Percentiles rank a stretch among this genome's conserved stretches.
Evolutionary conservation across 768 basidiomycete species (phyloP).

Genomic region (Boletus reticulatus): DNA sequence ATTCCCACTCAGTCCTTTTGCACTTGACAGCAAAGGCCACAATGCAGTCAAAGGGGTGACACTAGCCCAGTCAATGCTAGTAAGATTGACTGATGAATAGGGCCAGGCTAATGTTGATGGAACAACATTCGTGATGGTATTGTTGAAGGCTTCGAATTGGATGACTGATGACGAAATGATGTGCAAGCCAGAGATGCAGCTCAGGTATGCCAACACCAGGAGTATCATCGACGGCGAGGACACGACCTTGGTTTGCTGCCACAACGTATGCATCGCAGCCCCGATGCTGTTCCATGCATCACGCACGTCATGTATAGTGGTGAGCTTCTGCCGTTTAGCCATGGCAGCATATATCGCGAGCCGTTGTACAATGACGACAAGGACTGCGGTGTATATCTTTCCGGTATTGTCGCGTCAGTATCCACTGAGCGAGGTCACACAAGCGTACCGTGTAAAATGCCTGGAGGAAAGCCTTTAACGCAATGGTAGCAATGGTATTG

Average conservation of each 20-base stretch:
- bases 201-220: slow-evolving; percentile 13
- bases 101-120: slow-evolving; percentile 3
- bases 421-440: too few species aligned
- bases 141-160: slow-evolving; percentile 16
- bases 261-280: slow-evolving; percentile 12
- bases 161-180: slow-evolving; percentile 23
- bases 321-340: slow-evolving; percentile 10
- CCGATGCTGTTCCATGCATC: slow-evolving; percentile 26
- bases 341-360: slow-evolving; percentile 10
- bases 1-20: slow-evolving; percentile 8
- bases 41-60: background rate
- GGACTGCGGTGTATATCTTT: slow-evolving; percentile 17
- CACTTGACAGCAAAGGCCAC: background rate
- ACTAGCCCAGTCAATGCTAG: background rate
- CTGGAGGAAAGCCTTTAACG: background rate
- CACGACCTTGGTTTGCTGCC: slow-evolving; percentile 17
- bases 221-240: slow-evolving; percentile 8
- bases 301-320: slow-evolving; percentile 16
- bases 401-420: background rate
- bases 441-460: background rate
- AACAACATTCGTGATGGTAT: background rate
- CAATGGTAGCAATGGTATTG: background rate
- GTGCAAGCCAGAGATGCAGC: slow-evolving; percentile 18
- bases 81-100: background rate
- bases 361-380: slow-evolving; percentile 13